phyloP scores from a whole-genome alignment of 2,329 filamentous ascomycete genomes.

The Alternaria gansuensis region DNA sequence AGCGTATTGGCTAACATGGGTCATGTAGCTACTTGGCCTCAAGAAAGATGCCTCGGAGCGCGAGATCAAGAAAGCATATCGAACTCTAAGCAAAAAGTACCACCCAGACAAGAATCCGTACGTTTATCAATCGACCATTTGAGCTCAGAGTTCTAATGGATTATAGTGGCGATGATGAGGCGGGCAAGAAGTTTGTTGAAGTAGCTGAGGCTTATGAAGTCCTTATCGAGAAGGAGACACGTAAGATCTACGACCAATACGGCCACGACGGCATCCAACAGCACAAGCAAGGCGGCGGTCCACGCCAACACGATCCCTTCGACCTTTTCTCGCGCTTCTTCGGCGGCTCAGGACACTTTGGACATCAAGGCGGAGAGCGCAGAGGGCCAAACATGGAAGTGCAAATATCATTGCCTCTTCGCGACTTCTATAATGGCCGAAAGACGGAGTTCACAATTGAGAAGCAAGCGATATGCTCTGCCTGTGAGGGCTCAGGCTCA shows the following conservation, averaged over 20 bases:
- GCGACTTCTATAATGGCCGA: slow-evolving; percentile 91
- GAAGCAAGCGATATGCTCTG: slow-evolving; percentile 93
- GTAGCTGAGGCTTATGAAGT: slow-evolving; percentile 96
- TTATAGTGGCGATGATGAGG: slow-evolving; percentile 75
- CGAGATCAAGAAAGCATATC: slow-evolving; percentile 93
- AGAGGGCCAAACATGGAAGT: slow-evolving; percentile 90
- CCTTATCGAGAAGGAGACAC: slow-evolving; percentile 79
- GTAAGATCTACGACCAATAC: slow-evolving; percentile 92
- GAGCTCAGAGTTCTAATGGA: slow-evolving; percentile 19
- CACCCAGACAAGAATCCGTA: slow-evolving; percentile 99
- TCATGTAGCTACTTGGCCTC: slow-evolving; percentile 76
- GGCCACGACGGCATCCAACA: slow-evolving; percentile 91
- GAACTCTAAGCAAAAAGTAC: slow-evolving; percentile 90
- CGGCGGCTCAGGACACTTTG: slow-evolving; percentile 86
- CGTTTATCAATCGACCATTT: slow-evolving; percentile 47
- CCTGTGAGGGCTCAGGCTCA: slow-evolving; percentile 85
- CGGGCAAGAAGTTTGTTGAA: slow-evolving; percentile 90
- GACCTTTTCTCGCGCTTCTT: slow-evolving; percentile 98
- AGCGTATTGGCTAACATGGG: slow-evolving; percentile 25
- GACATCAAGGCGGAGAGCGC: slow-evolving; percentile 77
- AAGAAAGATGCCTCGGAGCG: slow-evolving; percentile 80
- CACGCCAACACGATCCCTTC: slow-evolving; percentile 79
- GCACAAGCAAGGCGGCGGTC: slow-evolving; percentile 75
- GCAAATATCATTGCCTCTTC: slow-evolving; percentile 77
- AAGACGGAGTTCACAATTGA: slow-evolving; percentile 89